Evolutionary conservation across 208 protist genomes (phyloP).

Genomic region (Trypanosoma cruzi): DNA sequence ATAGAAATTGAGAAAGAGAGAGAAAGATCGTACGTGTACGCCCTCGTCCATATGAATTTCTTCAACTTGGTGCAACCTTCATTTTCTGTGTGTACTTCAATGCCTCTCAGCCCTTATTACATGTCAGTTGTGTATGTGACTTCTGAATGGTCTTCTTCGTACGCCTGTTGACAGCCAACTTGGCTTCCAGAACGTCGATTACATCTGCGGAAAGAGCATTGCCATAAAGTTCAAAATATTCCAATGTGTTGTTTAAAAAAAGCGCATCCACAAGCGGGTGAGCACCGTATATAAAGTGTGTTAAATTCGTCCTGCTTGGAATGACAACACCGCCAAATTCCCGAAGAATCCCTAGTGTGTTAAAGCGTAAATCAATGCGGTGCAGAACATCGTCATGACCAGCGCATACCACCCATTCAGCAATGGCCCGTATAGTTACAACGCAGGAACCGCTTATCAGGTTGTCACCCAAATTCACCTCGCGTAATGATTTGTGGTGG

Average conservation of each 20-base stretch:
- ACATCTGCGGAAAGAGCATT: slow-evolving; percentile 48
- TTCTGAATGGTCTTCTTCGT: slow-evolving; percentile 12
- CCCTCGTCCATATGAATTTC: neutral
- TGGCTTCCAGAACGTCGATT: slow-evolving; percentile 53
- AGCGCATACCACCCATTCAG: slow-evolving; percentile 53
- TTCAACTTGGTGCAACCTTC: neutral
- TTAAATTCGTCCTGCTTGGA: neutral
- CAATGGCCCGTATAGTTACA: slow-evolving; percentile 34
- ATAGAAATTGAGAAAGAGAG: too few relatives aligned
- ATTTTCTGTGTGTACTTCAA: neutral
- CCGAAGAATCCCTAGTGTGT: slow-evolving; percentile 24
- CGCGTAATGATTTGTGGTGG: slow-evolving; percentile 36
- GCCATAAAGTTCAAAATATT: slow-evolving; percentile 32
- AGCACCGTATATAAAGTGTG: slow-evolving; percentile 12
- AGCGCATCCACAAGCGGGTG: slow-evolving; percentile 63
- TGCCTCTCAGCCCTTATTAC: neutral
- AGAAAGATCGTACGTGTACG: neutral
- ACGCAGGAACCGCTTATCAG: slow-evolving; percentile 37
- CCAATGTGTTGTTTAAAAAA: slow-evolving; percentile 56
- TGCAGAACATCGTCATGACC: slow-evolving; percentile 16
- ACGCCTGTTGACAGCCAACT: slow-evolving; percentile 52
- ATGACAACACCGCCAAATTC: neutral
- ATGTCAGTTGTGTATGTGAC: neutral
- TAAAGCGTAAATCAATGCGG: slow-evolving; percentile 30
- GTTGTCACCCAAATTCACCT: slow-evolving; percentile 43